Conservation (phyloP, 1,284 basidiomycete species). For the Puccinia triticina region DNA sequence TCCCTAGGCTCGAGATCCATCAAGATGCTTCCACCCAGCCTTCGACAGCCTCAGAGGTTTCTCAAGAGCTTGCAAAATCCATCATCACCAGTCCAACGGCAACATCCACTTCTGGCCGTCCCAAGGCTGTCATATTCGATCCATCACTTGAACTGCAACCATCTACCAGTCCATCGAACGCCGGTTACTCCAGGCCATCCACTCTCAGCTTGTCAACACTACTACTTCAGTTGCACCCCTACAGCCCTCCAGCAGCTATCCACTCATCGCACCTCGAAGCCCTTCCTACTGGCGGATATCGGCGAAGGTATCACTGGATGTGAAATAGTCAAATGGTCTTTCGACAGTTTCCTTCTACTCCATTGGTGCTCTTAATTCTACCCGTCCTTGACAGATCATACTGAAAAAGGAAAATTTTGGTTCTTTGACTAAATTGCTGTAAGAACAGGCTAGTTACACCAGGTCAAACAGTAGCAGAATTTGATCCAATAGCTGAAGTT, state of each 20-base stretch:
- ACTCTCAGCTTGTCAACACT: background rate
- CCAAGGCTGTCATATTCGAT: no score
- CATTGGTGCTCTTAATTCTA: background rate
- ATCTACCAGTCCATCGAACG: background rate
- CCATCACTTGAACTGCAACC: no score
- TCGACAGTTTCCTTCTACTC: background rate
- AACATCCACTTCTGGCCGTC: no score
- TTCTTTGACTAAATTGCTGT: background rate
- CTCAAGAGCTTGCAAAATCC: no score
- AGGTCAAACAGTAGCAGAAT: conserved; percentile 69
- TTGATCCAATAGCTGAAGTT: conserved; percentile 88
- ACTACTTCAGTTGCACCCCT: background rate
- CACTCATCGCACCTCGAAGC: conserved; percentile 48
- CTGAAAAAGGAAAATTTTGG: background rate
- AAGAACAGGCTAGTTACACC: conserved; percentile 68
- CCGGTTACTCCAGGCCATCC: background rate
- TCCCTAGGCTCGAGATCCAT: no score
- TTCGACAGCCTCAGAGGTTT: no score
- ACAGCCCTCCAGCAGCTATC: background rate
- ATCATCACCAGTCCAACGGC: no score
- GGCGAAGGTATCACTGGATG: conserved; percentile 72
- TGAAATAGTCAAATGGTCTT: conserved; percentile 59
- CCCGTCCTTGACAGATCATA: background rate
- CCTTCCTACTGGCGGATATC: conserved; percentile 90
- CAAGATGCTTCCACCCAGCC: no score